phyloP scores from a whole-genome alignment of 1,139 yeast species.

The Sugiyamaella novakii region DNA sequence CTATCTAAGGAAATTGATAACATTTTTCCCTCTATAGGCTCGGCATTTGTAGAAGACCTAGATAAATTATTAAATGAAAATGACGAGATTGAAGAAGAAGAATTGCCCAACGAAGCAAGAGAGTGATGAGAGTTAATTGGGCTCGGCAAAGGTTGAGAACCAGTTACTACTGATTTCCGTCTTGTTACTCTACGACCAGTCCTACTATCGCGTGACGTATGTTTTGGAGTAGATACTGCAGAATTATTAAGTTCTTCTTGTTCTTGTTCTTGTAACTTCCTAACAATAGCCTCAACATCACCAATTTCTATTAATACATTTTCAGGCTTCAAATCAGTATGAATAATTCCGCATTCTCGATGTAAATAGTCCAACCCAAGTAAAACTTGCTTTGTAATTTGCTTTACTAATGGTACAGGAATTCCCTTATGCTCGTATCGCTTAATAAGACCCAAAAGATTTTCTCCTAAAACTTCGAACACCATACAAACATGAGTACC shows the following conservation, averaged over 20 bases:
- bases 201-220: conserved; percentile 20
- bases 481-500: conserved; percentile 89
- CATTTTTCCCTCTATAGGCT: conserved; percentile 31
- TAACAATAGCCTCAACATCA: conserved; percentile 70
- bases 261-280: conserved; percentile 56
- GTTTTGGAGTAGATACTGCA: conserved; percentile 19
- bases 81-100: conserved; percentile 12
- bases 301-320: conserved; percentile 80
- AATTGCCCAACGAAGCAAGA: conserved; percentile 17
- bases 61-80: conserved; percentile 5
- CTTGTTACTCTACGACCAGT: conserved; percentile 51
- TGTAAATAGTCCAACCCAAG: conserved; percentile 80
- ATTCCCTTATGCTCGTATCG: conserved; percentile 70
- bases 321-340: conserved; percentile 89
- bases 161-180: conserved; percentile 77
- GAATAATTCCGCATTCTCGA: conserved; percentile 84
- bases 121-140: conserved; percentile 51
- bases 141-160: conserved; percentile 83
- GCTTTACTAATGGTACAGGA: conserved; percentile 74
- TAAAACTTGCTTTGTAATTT: conserved; percentile 75
- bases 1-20: conserved; percentile 28
- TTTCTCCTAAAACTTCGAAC: conserved; percentile 86
- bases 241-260: conserved; percentile 25
- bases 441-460: conserved; percentile 67
- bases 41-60: conserved; percentile 12